These are phyloP conservation scores for Leccinum ochraceum DNA, from an alignment of 768 basidiomycete species.

Conservation along the genomic window DNA sequence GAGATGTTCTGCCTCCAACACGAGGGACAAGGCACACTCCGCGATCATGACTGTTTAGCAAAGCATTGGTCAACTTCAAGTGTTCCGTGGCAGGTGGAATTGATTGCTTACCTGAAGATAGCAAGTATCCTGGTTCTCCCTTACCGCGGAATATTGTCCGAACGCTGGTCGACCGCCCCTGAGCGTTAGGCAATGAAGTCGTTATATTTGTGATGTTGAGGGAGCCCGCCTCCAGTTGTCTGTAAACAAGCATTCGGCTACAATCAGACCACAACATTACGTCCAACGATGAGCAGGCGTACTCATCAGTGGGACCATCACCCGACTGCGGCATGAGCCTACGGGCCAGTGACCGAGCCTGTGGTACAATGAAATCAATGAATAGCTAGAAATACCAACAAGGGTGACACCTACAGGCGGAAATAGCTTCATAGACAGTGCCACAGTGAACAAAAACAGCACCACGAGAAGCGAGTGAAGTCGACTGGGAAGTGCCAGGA, in stretches of 20 bases:
- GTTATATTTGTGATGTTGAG: constrained; percentile 72
- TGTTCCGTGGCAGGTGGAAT: neutral
- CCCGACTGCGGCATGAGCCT: constrained; percentile 54
- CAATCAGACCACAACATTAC: constrained; percentile 5
- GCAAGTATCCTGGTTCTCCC: constrained; percentile 76
- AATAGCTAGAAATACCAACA: neutral
- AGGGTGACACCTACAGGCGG: constrained; percentile 36
- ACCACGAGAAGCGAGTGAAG: constrained; percentile 44
- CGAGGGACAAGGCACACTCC: constrained; percentile 74
- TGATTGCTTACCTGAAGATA: constrained; percentile 10
- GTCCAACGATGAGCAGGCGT: constrained; percentile 6
- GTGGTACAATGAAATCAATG: constrained; percentile 1
- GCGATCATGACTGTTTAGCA: constrained; percentile 63
- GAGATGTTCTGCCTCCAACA: constrained; percentile 55
- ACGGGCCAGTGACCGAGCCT: constrained; percentile 58
- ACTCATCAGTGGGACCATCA: constrained; percentile 67
- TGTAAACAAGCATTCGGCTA: constrained; percentile 25
- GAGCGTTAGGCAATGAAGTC: constrained; percentile 48
- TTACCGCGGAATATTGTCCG: constrained; percentile 62
- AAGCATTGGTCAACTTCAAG: constrained; percentile 3
- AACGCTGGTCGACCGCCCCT: constrained; percentile 43
- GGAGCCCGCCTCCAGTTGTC: constrained; percentile 59
- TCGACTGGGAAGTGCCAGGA: constrained; percentile 43
- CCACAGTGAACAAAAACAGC: constrained; percentile 29
- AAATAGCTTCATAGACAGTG: constrained; percentile 32